phyloP scores from a whole-genome alignment of 1,139 yeast species.

The Maudiozyma humilis region DNA sequence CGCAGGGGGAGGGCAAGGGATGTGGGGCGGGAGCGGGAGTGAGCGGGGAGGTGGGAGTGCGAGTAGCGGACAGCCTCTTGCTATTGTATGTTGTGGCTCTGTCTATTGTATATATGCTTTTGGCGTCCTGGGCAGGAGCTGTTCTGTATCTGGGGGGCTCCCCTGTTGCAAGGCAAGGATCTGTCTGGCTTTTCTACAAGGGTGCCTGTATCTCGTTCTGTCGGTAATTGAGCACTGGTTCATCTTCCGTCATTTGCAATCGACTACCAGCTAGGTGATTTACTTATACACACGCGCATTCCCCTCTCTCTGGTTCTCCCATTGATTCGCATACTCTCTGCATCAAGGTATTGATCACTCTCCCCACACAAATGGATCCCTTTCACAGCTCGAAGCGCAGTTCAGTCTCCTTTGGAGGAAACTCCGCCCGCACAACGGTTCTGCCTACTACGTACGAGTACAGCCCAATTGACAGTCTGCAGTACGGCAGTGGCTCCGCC shows the following conservation, averaged over 20 bases:
- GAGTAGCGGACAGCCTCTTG: too few species aligned
- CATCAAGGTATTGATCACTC: too few species aligned
- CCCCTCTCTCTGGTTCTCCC: too few species aligned
- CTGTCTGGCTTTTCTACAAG: background rate
- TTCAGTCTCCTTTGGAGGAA: conserved; percentile 27
- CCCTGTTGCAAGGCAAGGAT: background rate
- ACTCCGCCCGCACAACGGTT: background rate
- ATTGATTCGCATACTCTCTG: too few species aligned
- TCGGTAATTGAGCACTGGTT: too few species aligned
- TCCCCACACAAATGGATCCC: conserved; percentile 23
- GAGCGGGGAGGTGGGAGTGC: too few species aligned
- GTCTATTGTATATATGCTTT: background rate
- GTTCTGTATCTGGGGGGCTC: background rate
- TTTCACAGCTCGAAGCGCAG: conserved; percentile 25
- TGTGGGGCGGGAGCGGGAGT: too few species aligned
- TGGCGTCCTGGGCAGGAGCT: background rate
- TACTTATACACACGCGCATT: too few species aligned
- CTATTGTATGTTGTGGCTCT: too few species aligned
- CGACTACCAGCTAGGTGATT: too few species aligned
- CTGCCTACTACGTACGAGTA: conserved; percentile 6
- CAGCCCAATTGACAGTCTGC: conserved; percentile 10
- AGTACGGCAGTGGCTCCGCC: conserved; percentile 3
- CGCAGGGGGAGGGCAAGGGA: too few species aligned
- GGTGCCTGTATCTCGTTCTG: background rate
- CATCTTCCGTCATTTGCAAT: too few species aligned